Evolutionary conservation across 768 basidiomycete genomes (phyloP).

Genomic region (Lentinula sp.): DNA sequence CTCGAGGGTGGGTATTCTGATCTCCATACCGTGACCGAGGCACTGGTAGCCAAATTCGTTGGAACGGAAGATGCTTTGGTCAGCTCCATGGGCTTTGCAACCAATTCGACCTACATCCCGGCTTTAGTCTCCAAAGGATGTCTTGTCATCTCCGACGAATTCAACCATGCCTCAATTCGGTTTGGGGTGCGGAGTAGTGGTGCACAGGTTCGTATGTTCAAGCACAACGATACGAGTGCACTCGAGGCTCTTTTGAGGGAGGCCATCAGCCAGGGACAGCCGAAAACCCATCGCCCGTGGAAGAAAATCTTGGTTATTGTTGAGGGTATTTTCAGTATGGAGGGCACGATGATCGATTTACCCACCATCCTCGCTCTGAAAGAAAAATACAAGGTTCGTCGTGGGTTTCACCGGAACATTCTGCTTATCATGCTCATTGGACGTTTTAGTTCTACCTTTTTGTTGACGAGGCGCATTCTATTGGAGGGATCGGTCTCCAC

Average conservation of each 20-base stretch:
- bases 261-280: constrained; percentile 94
- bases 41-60: constrained; percentile 83
- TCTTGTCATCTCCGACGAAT: constrained; percentile 93
- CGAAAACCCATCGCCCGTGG: constrained; percentile 98
- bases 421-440: not conserved
- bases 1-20: constrained; percentile 83
- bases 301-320: constrained; percentile 95
- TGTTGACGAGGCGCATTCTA: constrained; percentile 95
- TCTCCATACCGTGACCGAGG: constrained; percentile 74
- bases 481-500: constrained; percentile 90
- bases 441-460: constrained; percentile 82
- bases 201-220: constrained; percentile 87
- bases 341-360: constrained; percentile 85
- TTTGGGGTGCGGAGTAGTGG: constrained; percentile 88
- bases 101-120: constrained; percentile 90
- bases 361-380: constrained; percentile 83
- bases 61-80: constrained; percentile 89
- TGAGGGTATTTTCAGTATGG: constrained; percentile 97
- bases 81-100: constrained; percentile 92
- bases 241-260: constrained; percentile 81
- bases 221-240: constrained; percentile 89
- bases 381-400: constrained; percentile 85
- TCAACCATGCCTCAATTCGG: constrained; percentile 96
- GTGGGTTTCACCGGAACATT: not conserved
- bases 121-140: constrained; percentile 88